Base-by-base conservation (phyloP, 2,329 filamentous ascomycete genomes). In the Bisporella sp. region DNA sequence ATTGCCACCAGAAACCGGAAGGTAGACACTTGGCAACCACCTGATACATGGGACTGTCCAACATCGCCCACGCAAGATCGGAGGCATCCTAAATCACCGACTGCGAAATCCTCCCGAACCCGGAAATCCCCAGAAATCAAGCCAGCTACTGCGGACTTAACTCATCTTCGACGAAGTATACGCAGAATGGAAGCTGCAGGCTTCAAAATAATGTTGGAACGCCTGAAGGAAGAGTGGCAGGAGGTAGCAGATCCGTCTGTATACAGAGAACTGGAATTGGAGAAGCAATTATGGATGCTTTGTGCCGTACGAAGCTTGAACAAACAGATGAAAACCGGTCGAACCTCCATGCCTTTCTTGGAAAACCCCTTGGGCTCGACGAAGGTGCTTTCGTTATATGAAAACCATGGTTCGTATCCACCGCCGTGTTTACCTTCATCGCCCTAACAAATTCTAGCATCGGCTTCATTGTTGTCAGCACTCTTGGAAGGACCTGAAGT, bases 251-350 rank as follows among this genome's bases (percentile, higher is more conserved):
- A 77, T 49, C 69, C 73, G 3, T 71, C 68, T 37, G 64, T 78
- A 21, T 76, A 74, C 57, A 70, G 71, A 57, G 73, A 77, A 46
- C 59, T 77, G 4, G 76, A 77, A 51, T 68, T 78, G 45, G 75
- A 78, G 54, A 78, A 78, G 60, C 78, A 80, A 58, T 66, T 77
- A 40, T 84, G 80, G 80, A 76, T 89, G 68, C 69, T 84, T 33
- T 81, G 76, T 31, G 73, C 73, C 1, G 66, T 86, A 47, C 72
- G 74, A 54, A 70, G 68, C 55, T 69, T 73, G 59, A 55, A 55
- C 31, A 72, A 41, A 9, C 49, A 56, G 31, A 43, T 49, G 28
- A 6, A 6, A 46, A 57, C 39, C 1, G 35, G 3, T 9, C 35
- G 32, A 21, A 58, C 54, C 13, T 3, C 11, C 12, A n/a, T 6